These are phyloP conservation scores for Arxiozyma heterogenica DNA, from an alignment of 1,139 yeast genomes.

Conservation along the genomic window DNA sequence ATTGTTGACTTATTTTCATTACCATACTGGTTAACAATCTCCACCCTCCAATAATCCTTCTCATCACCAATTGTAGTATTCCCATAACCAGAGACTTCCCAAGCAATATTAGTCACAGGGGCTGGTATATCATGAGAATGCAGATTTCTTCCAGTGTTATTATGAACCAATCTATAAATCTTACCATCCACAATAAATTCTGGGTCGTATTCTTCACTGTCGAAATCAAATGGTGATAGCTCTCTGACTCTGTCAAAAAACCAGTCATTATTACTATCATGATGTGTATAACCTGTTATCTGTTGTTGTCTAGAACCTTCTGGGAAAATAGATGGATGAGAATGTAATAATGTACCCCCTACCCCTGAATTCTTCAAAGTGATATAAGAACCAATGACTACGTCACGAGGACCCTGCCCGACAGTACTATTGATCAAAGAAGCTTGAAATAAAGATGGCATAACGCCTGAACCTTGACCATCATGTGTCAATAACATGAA, in stretches of 20 bases:
- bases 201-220: constrained; percentile 33
- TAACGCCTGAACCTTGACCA: constrained; percentile 93
- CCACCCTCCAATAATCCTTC: constrained; percentile 91
- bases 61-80: constrained; percentile 76
- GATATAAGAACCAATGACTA: constrained; percentile 66
- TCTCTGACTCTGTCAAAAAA: constrained; percentile 65
- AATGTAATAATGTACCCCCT: constrained; percentile 87
- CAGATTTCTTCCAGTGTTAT: constrained; percentile 75
- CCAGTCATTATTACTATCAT: constrained; percentile 91
- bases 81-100: constrained; percentile 93
- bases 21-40: constrained; percentile 71
- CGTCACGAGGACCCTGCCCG: constrained; percentile 81
- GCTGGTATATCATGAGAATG: constrained; percentile 82
- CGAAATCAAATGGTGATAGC: constrained; percentile 43
- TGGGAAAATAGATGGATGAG: constrained; percentile 89
- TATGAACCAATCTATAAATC: constrained; percentile 70
- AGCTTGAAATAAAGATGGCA: constrained; percentile 97
- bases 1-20: constrained; percentile 54
- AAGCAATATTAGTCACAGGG: constrained; percentile 60
- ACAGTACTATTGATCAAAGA: constrained; percentile 72
- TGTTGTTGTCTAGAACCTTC: constrained; percentile 96
- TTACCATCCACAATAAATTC: constrained; percentile 64
- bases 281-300: constrained; percentile 87
- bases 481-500: constrained; percentile 62
- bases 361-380: constrained; percentile 87